Conservation (phyloP, 768 basidiomycete species). For the Saitozyma sp. region DNA sequence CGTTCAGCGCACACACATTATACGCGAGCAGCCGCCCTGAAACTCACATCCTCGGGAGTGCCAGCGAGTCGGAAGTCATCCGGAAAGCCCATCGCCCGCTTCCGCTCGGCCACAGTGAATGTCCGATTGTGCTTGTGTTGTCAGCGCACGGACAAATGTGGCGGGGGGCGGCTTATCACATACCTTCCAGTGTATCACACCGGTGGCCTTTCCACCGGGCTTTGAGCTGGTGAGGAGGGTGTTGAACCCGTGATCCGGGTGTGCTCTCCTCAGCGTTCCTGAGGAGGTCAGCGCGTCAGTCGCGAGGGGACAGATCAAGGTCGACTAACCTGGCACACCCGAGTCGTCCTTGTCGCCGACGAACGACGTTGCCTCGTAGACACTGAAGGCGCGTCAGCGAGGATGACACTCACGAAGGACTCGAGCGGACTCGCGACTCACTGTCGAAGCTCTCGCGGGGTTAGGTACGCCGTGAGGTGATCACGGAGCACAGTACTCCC, state of each 20-base stretch:
- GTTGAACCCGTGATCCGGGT: constrained; percentile 10
- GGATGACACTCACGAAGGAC: neutral
- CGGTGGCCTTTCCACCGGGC: constrained; percentile 27
- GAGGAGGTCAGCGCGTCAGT: neutral
- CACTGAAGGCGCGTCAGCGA: neutral
- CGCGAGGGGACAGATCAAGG: neutral
- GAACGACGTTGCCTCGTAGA: neutral
- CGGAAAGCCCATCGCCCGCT: constrained; percentile 31
- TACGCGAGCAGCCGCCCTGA: too few relatives aligned
- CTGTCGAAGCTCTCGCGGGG: constrained; percentile 17
- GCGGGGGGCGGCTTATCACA: too few relatives aligned
- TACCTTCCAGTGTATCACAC: constrained; percentile 24
- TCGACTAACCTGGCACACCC: neutral
- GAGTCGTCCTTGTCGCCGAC: neutral
- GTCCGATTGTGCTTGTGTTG: constrained; percentile 17
- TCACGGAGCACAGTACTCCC: neutral
- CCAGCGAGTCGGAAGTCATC: constrained; percentile 24
- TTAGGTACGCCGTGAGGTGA: constrained; percentile 21
- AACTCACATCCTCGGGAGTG: constrained; percentile 10
- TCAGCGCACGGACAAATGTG: neutral
- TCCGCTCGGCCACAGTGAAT: constrained; percentile 31
- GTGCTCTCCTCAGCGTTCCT: constrained; percentile 16
- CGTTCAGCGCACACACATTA: too few relatives aligned
- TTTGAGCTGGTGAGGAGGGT: constrained; percentile 26
- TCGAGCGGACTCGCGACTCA: constrained; percentile 5